These are phyloP conservation scores for Tillandsia leiboldiana DNA, from an alignment of 176 grass and related monocot genomes.

Conservation along the genomic window DNA sequence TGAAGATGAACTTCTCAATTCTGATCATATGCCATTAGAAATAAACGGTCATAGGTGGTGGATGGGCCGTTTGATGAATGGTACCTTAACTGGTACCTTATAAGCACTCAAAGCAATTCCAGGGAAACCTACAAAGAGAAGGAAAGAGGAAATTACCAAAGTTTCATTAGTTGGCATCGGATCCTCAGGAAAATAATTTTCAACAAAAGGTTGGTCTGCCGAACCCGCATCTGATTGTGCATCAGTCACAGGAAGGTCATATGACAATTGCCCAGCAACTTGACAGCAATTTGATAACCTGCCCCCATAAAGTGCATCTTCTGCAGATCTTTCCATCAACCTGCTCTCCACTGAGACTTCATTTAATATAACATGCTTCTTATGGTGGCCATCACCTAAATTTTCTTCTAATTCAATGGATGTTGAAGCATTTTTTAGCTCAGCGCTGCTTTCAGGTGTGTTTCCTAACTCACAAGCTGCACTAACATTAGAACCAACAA, in stretches of 20 bases:
- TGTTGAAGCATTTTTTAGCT: constrained; percentile 21
- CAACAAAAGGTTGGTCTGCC: constrained; percentile 20
- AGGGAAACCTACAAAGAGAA: not conserved
- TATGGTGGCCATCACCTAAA: constrained; percentile 17
- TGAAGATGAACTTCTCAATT: too few species aligned
- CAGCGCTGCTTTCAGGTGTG: constrained; percentile 21
- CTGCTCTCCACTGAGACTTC: constrained; percentile 24
- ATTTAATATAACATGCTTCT: constrained; percentile 15
- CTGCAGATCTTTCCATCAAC: constrained; percentile 20
- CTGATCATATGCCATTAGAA: too few species aligned
- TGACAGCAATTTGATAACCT: constrained; percentile 30
- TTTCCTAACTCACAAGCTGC: constrained; percentile 15
- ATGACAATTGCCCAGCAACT: constrained; percentile 25
- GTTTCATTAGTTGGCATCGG: constrained; percentile 27
- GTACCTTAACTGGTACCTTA: not conserved
- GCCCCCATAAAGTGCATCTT: constrained; percentile 26
- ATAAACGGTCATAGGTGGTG: too few species aligned
- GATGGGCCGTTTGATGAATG: too few species aligned
- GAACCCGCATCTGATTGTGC: constrained; percentile 37
- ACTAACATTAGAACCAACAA: constrained; percentile 22
- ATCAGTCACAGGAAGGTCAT: constrained; percentile 32
- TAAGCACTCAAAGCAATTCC: not conserved
- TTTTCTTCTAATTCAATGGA: constrained; percentile 22
- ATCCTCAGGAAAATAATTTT: constrained; percentile 23
- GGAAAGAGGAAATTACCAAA: constrained; percentile 38